Evolutionary conservation across 139 green algal species (phyloP).

Genomic region (Chlamydomonas eustigma): DNA sequence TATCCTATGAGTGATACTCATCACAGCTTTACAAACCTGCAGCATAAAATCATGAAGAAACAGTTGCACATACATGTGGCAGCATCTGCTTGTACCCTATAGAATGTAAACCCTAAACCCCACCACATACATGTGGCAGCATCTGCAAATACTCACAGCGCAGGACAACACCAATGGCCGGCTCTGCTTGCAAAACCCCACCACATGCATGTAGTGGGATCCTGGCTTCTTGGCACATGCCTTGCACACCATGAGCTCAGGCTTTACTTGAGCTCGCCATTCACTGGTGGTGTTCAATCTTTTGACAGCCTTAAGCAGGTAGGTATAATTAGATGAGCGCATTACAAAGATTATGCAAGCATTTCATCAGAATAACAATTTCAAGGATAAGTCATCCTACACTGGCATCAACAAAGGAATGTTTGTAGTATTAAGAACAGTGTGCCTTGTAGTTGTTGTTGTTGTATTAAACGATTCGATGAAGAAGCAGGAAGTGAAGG

Average conservation of each 20-base stretch:
- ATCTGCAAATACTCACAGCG: background rate
- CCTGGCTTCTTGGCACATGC: slow-evolving; percentile 39
- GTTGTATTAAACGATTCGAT: no score
- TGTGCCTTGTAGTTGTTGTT: no score
- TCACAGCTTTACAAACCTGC: no score
- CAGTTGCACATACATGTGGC: no score
- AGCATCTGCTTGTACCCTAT: no score
- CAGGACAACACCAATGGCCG: slow-evolving; percentile 73
- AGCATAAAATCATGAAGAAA: no score
- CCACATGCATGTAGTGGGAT: slow-evolving; percentile 72
- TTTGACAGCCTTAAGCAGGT: slow-evolving; percentile 41
- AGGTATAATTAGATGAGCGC: background rate
- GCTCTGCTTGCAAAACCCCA: slow-evolving; percentile 29
- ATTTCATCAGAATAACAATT: background rate
- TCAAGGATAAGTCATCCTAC: background rate
- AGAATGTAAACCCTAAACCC: no score
- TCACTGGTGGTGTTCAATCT: slow-evolving; percentile 48
- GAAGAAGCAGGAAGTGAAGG: no score
- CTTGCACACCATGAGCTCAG: slow-evolving; percentile 48
- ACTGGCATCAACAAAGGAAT: no score
- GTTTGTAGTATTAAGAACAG: no score
- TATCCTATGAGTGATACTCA: no score
- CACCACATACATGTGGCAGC: background rate
- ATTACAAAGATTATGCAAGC: background rate
- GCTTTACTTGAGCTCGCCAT: slow-evolving; percentile 46